Conservation (phyloP, 495 filamentous ascomycete genomes). For the Penicillium cosmopolitanum region DNA sequence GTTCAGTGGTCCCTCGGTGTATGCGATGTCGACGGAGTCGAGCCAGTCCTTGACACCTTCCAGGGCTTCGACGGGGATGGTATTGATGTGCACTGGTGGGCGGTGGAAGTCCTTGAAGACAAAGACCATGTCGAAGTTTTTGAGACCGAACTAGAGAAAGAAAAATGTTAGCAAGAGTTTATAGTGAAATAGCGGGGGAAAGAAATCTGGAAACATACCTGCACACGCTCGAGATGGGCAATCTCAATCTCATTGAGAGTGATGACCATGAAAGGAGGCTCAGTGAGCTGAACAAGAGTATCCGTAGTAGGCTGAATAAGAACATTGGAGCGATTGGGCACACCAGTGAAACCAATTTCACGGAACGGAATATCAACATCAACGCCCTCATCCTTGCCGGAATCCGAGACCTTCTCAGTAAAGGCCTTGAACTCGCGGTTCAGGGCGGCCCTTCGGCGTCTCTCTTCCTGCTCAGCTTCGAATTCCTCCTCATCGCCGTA, state of each 20-base stretch:
- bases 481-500: slow-evolving; percentile 99
- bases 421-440: slow-evolving; percentile 96
- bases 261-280: slow-evolving; percentile 94
- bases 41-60: slow-evolving; percentile 98
- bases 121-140: slow-evolving; percentile 98
- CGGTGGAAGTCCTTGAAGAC: slow-evolving; percentile 96
- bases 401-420: slow-evolving; percentile 95
- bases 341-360: slow-evolving; percentile 95
- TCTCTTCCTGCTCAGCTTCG: slow-evolving; percentile 96
- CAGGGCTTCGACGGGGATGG: slow-evolving; percentile 92
- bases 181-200: background rate
- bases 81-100: slow-evolving; percentile 90
- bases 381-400: slow-evolving; percentile 79
- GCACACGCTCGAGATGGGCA: slow-evolving; percentile 94
- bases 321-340: slow-evolving; percentile 93
- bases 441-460: slow-evolving; percentile 83
- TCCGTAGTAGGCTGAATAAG: slow-evolving; percentile 95
- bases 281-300: slow-evolving; percentile 96
- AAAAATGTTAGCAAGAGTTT: slow-evolving; percentile 19
- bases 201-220: slow-evolving; percentile 46
- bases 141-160: slow-evolving; percentile 76
- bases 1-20: slow-evolving; percentile 93
- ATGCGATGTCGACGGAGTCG: slow-evolving; percentile 91
- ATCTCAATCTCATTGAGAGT: slow-evolving; percentile 95
- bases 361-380: slow-evolving; percentile 96